phyloP scores from a whole-genome alignment of 2,329 filamentous ascomycete species.

The Mollisiaceae sp. region DNA sequence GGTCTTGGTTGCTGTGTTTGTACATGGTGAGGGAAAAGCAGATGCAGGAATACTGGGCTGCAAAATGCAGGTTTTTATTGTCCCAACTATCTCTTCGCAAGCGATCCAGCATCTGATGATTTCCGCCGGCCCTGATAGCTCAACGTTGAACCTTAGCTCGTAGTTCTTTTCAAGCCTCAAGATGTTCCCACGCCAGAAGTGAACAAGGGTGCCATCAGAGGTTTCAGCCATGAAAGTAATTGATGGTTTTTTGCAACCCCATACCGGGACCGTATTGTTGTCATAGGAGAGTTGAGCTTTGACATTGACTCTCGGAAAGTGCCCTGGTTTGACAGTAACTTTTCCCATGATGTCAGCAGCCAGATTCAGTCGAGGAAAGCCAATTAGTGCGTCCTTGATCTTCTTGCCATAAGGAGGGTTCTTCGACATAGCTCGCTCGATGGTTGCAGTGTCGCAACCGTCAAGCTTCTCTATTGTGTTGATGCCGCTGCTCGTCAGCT shows the following conservation, averaged over 20 bases:
- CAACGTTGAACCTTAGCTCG: conserved; percentile 63
- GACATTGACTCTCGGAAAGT: conserved; percentile 62
- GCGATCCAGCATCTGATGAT: conserved; percentile 72
- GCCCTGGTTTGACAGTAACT: conserved; percentile 41
- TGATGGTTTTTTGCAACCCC: conserved; percentile 68
- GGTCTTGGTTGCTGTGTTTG: conserved; percentile 10
- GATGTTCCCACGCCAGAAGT: conserved; percentile 70
- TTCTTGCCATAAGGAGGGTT: conserved; percentile 84
- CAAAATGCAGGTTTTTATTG: conserved; percentile 41
- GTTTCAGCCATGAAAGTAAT: conserved; percentile 77
- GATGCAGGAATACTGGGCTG: conserved; percentile 42
- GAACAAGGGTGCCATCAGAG: conserved; percentile 69
- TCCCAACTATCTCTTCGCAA: conserved; percentile 83
- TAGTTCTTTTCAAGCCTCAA: conserved; percentile 64
- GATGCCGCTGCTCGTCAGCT: conserved; percentile 73
- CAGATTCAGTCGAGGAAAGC: conserved; percentile 68
- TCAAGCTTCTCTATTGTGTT: conserved; percentile 74
- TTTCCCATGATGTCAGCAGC: conserved; percentile 44
- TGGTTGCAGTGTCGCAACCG: conserved; percentile 67
- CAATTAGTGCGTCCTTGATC: conserved; percentile 65
- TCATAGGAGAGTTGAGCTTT: conserved; percentile 72
- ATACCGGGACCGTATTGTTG: conserved; percentile 69
- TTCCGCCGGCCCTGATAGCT: conserved; percentile 59
- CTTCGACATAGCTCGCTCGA: conserved; percentile 77
- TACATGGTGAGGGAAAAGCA: conserved; percentile 39